phyloP scores from a whole-genome alignment of 805 yeast species.

The Saccharomycopsis sp. region DNA sequence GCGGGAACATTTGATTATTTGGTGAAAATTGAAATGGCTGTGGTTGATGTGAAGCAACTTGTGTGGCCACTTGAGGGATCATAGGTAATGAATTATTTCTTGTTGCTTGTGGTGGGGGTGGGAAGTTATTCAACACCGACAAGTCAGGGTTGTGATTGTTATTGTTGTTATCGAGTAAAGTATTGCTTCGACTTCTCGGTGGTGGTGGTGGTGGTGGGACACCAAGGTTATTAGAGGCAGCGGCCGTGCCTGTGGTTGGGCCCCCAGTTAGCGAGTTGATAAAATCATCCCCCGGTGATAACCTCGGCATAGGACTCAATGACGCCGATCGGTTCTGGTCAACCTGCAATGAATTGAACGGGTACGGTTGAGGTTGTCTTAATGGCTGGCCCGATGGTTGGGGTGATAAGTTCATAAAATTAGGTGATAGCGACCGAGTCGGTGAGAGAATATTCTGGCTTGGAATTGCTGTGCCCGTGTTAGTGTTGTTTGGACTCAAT shows the following conservation, averaged over 20 bases:
- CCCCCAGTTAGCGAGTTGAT: slow-evolving; percentile 34
- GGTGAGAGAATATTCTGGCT: slow-evolving; percentile 18
- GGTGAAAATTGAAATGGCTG: too few relatives aligned
- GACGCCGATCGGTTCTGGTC: slow-evolving; percentile 3
- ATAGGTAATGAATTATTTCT: background rate
- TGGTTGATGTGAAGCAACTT: too few relatives aligned
- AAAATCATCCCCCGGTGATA: slow-evolving; percentile 15
- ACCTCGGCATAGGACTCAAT: slow-evolving; percentile 13
- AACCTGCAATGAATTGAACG: background rate
- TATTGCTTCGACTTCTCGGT: slow-evolving; percentile 32
- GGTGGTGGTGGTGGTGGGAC: slow-evolving; percentile 34
- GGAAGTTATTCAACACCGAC: slow-evolving; percentile 3
- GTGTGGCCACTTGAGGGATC: too few relatives aligned
- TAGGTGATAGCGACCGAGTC: slow-evolving; percentile 23
- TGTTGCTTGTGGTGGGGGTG: slow-evolving; percentile 5
- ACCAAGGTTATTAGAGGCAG: slow-evolving; percentile 29
- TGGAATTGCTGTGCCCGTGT: slow-evolving; percentile 16
- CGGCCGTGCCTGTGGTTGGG: slow-evolving; percentile 34
- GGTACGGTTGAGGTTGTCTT: slow-evolving; percentile 1
- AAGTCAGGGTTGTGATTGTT: background rate
- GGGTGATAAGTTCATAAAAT: slow-evolving; percentile 3
- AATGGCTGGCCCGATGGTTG: slow-evolving; percentile 10
- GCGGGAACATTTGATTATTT: too few relatives aligned
- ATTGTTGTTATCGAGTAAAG: slow-evolving; percentile 17
- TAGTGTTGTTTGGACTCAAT: slow-evolving; percentile 23